Base-by-base conservation (phyloP, 2,329 filamentous ascomycete species). In the Fusarium clavum region DNA sequence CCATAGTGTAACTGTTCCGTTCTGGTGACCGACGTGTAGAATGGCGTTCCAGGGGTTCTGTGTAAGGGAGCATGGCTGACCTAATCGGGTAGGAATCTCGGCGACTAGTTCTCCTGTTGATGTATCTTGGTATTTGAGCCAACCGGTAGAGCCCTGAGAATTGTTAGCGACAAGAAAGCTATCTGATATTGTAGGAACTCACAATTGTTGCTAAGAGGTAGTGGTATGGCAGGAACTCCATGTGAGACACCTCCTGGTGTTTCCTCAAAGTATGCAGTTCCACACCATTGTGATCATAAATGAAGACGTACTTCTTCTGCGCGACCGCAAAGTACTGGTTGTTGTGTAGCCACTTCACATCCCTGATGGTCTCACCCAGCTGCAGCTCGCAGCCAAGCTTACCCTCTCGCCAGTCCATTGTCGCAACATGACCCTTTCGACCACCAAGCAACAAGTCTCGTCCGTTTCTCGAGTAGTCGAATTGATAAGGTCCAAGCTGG, bases 141-240 rank as follows among this genome's bases (percentile, higher is more conserved):
- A 92, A 41, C 95, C 95, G 47, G 91, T 90, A 73, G 92, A 91
- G 65, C 93, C 93, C 88, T 89, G 18, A 5, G 2, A 18, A 27
- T 77, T 44, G 78, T 78, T 46, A 73, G 61, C 20, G 20, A 22
- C 8, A 25, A 2, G 2, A 32, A 9, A 0, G 27, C 6, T 10
- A 6, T 7, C 13, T 18, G 1, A 2, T 8, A 9, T 13, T 16
- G 3, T 3, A 9, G 11, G 43, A 61, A 86, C 90, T 84, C 81
- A 92, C 91, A 75, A 95, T 87, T 20, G 94, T 97, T 20, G 93
- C 92, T 51, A 99, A 86, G 44, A 99, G 88, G 79, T 97, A 99
- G 79, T 99, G 96, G 78, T 98, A 98, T 1, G 95, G 95, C 16
- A 98, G 84, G 78, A 98, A 99, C 80, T 98, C 94, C 87, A 99